A percentile compares a stretch with the other conserved stretches of the same genome.
Conservation (phyloP, 352 stramenopile species). For the Pythium insidiosum region DNA sequence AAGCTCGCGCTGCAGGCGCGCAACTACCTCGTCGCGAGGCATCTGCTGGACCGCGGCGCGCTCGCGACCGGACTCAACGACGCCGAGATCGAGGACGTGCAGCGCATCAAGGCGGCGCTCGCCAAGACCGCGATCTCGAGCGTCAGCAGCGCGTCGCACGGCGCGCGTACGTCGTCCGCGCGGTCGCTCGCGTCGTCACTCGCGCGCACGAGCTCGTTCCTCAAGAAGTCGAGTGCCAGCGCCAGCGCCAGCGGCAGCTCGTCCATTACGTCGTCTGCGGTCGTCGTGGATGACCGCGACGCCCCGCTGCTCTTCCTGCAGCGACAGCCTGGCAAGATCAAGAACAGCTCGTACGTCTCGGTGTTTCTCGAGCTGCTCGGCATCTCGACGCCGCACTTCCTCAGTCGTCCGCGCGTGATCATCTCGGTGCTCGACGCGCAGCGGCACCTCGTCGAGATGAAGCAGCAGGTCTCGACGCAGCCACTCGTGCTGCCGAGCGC, state of each 20-base stretch:
- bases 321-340: conserved; percentile 62
- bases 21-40: conserved; percentile 27
- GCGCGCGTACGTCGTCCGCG: conserved; percentile 7
- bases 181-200: conserved; percentile 1
- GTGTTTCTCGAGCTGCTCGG: conserved; percentile 72
- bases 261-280: conserved; percentile 7
- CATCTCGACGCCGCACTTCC: conserved; percentile 36
- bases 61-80: conserved; percentile 15
- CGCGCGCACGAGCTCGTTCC: conserved; percentile 16
- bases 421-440: conserved; percentile 64
- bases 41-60: conserved; percentile 26
- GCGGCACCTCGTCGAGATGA: conserved; percentile 61
- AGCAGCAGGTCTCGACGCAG: conserved; percentile 69
- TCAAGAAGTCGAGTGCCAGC: conserved; percentile 14
- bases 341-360: conserved; percentile 77
- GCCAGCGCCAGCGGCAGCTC: too few species aligned
- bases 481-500: conserved; percentile 40
- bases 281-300: conserved; percentile 17
- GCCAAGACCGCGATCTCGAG: conserved; percentile 25
- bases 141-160: conserved; percentile 6
- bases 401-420: conserved; percentile 55
- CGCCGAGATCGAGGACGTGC: conserved; percentile 18
- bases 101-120: conserved; percentile 21
- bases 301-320: conserved; percentile 54
- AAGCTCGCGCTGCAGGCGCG: conserved; percentile 26